Evolutionary conservation across 1,139 yeast species (phyloP), one percentile per base, ranked within the genome.

Genomic region (Candida sp.): DNA sequence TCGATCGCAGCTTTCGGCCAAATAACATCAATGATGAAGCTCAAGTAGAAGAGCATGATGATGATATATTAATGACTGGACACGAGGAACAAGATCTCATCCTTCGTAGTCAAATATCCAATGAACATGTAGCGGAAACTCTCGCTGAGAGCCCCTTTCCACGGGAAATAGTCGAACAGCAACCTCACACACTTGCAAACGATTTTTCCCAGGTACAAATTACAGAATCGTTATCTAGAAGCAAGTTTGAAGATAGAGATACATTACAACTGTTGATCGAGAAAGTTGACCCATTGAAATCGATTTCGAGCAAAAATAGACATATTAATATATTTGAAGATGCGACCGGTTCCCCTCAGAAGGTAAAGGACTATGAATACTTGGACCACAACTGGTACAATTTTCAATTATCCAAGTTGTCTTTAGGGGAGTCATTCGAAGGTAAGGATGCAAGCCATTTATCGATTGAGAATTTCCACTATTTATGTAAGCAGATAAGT

Each of bases 251-350:
- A n/a, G 43, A 49, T 15, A 46, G 44, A 22, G 57, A 55, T 42
- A 58, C 61, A 5, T 56, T 70, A 12, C 72, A 71, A 46, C 49
- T 58, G 1, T 55, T 71, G 25, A 68, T 73, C 33, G 77, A 71
- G 22, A 70, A 60, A 46, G 62, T 70, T 0, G 79, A 74, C 49
- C 79, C 79, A 1, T 54, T 74, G 22, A 64, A 55, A 40, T 58
- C 66, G 5, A 56, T 68, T 5, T 63, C 77, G 0, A 64, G 55
- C 37, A 63, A 60, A 40, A 64, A 58, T 41, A 65, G 64, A 38
- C 68, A 66, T 4, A 72, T 74, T 30, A 49, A 58, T 19, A 74
- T 74, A 7, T 74, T 57, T 45, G 73, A 72, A 38, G 79, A 73
- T 51, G 44, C 46, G 8, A 47, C 47, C 6, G 69, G 70, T 4